A percentile compares a stretch with the other conserved stretches of the same genome.
Conservation (phyloP, 371 early-diverging fungal genomes). For the Caulochytrium protostelioides region DNA sequence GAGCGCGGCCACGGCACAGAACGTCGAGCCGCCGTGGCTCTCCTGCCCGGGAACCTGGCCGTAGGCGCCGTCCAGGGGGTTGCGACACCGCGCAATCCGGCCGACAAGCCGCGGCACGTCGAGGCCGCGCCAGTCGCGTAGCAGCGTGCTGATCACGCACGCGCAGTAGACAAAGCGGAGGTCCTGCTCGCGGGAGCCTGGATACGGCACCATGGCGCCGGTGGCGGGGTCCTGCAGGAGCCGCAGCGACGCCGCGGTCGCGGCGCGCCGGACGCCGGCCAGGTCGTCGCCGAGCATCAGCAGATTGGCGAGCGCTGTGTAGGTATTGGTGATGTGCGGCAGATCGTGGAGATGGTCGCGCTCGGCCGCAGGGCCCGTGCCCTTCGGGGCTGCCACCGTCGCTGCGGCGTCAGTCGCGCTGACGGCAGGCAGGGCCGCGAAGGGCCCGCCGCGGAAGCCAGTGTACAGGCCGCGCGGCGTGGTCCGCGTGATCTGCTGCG, state of each 20-base stretch:
- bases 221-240: slow-evolving; percentile 39
- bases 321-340: slow-evolving; percentile 65
- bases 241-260: slow-evolving; percentile 33
- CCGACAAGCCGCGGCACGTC: slow-evolving; percentile 32
- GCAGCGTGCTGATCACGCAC: slow-evolving; percentile 48
- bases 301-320: slow-evolving; percentile 59
- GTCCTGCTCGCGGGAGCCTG: slow-evolving; percentile 49
- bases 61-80: slow-evolving; percentile 60
- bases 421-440: slow-evolving; percentile 33
- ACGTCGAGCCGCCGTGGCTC: slow-evolving; percentile 80
- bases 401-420: background rate
- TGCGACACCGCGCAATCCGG: slow-evolving; percentile 46
- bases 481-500: slow-evolving; percentile 52
- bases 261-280: slow-evolving; percentile 47
- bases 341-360: slow-evolving; percentile 30
- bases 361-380: background rate
- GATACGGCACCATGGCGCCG: slow-evolving; percentile 40
- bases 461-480: slow-evolving; percentile 7
- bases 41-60: slow-evolving; percentile 57
- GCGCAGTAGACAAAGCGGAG: slow-evolving; percentile 82
- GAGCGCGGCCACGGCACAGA: slow-evolving; percentile 75
- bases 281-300: slow-evolving; percentile 74
- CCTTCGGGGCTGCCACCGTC: background rate
- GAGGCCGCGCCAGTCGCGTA: slow-evolving; percentile 73
- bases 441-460: slow-evolving; percentile 24